Evolutionary conservation across 1,284 basidiomycete species (phyloP).

Genomic region (Ceratobasidium papillatum): DNA sequence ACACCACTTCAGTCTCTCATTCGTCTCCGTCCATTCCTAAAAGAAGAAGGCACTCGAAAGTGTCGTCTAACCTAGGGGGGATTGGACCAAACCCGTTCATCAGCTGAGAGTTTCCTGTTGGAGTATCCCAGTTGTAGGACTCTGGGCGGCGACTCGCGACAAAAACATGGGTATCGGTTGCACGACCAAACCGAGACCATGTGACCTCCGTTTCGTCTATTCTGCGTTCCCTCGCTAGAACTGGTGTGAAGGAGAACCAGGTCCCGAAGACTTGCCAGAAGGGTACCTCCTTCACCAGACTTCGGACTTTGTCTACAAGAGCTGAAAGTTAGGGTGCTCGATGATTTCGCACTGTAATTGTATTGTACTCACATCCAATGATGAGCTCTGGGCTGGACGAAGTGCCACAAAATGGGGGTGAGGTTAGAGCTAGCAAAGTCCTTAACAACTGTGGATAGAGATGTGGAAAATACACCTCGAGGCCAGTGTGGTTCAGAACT

Average conservation of each 20-base stretch:
- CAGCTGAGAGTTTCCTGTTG: conserved; percentile 62
- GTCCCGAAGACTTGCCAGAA: conserved; percentile 86
- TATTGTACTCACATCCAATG: conserved; percentile 24
- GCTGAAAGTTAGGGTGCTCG: background rate
- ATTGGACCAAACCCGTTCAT: conserved; percentile 62
- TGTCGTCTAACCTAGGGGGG: conserved; percentile 64
- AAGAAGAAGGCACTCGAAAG: conserved; percentile 72
- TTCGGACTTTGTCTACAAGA: conserved; percentile 73
- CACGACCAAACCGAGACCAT: conserved; percentile 43
- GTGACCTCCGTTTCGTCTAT: background rate
- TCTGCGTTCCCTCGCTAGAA: conserved; percentile 55
- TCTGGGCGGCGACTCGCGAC: conserved; percentile 64
- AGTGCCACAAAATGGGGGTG: conserved; percentile 55
- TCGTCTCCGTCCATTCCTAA: conserved; percentile 55
- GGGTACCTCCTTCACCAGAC: conserved; percentile 74
- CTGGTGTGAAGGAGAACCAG: conserved; percentile 78
- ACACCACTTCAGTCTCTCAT: background rate
- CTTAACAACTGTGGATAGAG: conserved; percentile 74
- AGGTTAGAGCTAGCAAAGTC: conserved; percentile 71
- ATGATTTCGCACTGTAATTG: background rate
- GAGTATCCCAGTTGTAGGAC: conserved; percentile 65
- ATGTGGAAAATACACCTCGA: conserved; percentile 77
- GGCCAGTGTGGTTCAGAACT: conserved; percentile 12
- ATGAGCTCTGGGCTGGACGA: conserved; percentile 33
- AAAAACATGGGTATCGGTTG: conserved; percentile 67